Conservation (phyloP, 768 basidiomycete genomes). For the Cantharellus anzutake region DNA sequence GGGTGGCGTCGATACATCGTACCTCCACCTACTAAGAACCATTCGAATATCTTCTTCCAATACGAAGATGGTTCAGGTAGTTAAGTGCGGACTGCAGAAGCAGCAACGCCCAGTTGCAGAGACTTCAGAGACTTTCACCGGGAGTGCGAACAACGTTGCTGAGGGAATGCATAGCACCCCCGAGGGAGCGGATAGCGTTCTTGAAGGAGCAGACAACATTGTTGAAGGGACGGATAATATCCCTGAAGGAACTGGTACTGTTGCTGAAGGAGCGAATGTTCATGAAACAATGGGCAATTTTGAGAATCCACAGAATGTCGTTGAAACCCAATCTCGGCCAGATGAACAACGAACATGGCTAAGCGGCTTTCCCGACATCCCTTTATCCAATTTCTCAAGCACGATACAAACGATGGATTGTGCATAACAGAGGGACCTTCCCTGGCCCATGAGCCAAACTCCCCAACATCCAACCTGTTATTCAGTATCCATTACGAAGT, state of each 20-base stretch:
- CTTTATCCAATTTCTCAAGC: neutral
- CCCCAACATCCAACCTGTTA: too few relatives aligned
- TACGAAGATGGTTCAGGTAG: slow-evolving; percentile 13
- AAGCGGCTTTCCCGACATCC: neutral
- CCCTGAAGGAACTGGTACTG: neutral
- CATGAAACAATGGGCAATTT: too few relatives aligned
- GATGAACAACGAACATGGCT: neutral
- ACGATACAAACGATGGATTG: neutral
- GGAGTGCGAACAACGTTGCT: too few relatives aligned
- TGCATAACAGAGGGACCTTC: too few relatives aligned
- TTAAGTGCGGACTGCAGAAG: neutral
- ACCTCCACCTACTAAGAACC: slow-evolving; percentile 50
- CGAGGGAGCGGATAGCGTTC: neutral
- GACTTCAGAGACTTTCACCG: neutral
- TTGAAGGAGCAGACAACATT: neutral
- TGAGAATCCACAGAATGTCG: too few relatives aligned
- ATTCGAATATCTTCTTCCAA: slow-evolving; percentile 49
- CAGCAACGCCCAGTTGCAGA: neutral
- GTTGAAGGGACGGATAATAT: neutral
- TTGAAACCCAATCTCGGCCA: too few relatives aligned
- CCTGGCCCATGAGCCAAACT: too few relatives aligned
- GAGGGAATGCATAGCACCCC: neutral
- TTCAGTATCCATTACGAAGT: too few relatives aligned
- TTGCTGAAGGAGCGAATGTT: neutral
- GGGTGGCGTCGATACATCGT: slow-evolving; percentile 61